Percentiles rank a stretch among this genome's conserved stretches.
These are phyloP conservation scores for Athelia sp. DNA, from an alignment of 1,284 basidiomycete species.

Conservation along the genomic window DNA sequence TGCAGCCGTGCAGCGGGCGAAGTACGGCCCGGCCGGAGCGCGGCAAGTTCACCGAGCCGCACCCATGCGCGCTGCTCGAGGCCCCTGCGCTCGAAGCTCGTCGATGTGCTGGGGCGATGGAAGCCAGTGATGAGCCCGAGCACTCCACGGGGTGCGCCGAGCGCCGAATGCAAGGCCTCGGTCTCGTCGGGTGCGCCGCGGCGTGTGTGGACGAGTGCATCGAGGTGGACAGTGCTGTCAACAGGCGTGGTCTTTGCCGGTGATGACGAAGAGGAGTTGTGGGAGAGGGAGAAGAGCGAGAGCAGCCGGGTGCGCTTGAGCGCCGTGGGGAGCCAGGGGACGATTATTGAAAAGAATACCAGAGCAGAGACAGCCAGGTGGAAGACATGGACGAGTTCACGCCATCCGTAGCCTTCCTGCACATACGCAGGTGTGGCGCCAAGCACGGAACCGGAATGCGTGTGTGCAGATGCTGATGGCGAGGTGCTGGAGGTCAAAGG, in stretches of 20 bases:
- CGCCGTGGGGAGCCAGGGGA: conserved; percentile 38
- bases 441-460: conserved; percentile 35
- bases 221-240: conserved; percentile 21
- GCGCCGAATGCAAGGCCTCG: conserved; percentile 29
- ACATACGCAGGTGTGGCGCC: conserved; percentile 11
- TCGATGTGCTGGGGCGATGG: conserved; percentile 20
- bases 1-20: conserved; percentile 39
- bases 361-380: conserved; percentile 60
- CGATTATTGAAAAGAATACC: conserved; percentile 52
- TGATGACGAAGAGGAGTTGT: background rate
- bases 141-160: conserved; percentile 35
- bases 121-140: conserved; percentile 32
- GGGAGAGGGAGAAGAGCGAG: conserved; percentile 1
- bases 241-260: conserved; percentile 1
- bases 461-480: conserved; percentile 21
- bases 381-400: conserved; percentile 48
- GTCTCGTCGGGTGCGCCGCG: conserved; percentile 36
- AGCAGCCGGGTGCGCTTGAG: conserved; percentile 1
- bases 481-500: conserved; percentile 45
- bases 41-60: conserved; percentile 44
- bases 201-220: conserved; percentile 24
- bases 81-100: conserved; percentile 32
- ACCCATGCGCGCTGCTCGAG: conserved; percentile 49
- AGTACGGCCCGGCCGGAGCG: conserved; percentile 36
- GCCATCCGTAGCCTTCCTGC: conserved; percentile 34